Evolutionary conservation across 352 stramenopile genomes (phyloP).

Genomic region (Phytopythium litorale): DNA sequence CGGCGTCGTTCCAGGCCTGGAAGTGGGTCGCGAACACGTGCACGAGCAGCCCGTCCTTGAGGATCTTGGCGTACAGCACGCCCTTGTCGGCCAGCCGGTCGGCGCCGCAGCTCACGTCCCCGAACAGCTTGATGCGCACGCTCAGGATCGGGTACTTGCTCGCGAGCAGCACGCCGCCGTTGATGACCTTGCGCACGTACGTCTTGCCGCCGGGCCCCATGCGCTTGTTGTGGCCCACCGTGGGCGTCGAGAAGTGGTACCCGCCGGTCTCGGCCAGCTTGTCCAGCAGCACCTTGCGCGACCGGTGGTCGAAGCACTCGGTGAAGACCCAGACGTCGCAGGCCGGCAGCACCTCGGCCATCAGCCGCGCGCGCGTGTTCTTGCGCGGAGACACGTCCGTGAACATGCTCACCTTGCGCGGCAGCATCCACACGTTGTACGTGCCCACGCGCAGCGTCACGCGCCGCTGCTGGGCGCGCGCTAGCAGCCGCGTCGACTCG

Average conservation of each 20-base stretch:
- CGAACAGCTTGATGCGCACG: conserved; percentile 70
- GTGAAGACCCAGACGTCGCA: conserved; percentile 78
- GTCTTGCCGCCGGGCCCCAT: conserved; percentile 19
- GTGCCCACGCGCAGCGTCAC: conserved; percentile 58
- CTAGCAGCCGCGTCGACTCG: conserved; percentile 60
- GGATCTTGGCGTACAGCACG: conserved; percentile 76
- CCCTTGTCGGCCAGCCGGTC: conserved; percentile 77
- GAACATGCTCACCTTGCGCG: conserved; percentile 70
- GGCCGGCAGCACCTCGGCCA: conserved; percentile 54
- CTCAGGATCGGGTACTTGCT: conserved; percentile 75
- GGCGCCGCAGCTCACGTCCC: conserved; percentile 50
- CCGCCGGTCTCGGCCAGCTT: conserved; percentile 44
- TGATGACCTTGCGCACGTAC: conserved; percentile 70
- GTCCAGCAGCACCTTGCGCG: conserved; percentile 56
- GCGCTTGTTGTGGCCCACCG: conserved; percentile 70
- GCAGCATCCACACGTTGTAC: conserved; percentile 87
- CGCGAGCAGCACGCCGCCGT: conserved; percentile 63
- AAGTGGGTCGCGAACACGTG: conserved; percentile 76
- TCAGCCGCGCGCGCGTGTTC: conserved; percentile 70
- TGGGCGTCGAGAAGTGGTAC: conserved; percentile 74
- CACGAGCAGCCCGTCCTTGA: conserved; percentile 67
- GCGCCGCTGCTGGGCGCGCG: conserved; percentile 52
- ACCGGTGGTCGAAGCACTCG: conserved; percentile 77
- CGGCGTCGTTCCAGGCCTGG: conserved; percentile 69
- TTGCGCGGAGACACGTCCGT: conserved; percentile 67